A percentile compares a stretch with the other conserved stretches of the same genome.
Evolutionary conservation across 345 rosid genomes (phyloP).

Genomic region (Eucalyptus dawsonii): DNA sequence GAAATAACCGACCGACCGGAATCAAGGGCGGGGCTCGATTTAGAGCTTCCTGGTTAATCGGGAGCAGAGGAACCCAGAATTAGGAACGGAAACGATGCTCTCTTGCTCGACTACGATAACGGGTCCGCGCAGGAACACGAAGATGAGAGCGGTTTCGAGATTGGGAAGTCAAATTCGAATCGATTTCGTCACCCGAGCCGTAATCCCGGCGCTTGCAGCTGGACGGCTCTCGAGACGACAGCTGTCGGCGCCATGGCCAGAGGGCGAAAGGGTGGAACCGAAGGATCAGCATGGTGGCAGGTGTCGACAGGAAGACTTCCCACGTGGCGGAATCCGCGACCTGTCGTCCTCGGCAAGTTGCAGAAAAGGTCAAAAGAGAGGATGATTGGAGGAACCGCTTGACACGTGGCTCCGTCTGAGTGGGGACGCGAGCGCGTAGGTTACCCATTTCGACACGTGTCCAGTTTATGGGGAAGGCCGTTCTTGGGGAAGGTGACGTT

Average conservation of each 20-base stretch:
- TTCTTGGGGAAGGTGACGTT: background rate
- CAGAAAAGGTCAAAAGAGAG: background rate
- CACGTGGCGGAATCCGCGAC: background rate
- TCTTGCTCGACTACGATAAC: background rate
- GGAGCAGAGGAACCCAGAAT: background rate
- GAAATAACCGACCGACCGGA: background rate
- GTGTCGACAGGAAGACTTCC: background rate
- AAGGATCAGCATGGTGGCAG: background rate
- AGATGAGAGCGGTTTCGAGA: background rate
- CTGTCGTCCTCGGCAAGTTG: background rate
- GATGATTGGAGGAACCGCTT: background rate
- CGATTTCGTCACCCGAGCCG: background rate
- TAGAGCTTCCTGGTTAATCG: background rate
- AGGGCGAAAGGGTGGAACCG: background rate
- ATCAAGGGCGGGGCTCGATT: background rate
- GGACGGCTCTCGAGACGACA: background rate
- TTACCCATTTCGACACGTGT: background rate
- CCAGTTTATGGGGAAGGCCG: background rate
- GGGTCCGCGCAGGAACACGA: background rate
- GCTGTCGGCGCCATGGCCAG: background rate
- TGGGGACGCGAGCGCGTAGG: background rate
- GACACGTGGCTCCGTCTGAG: background rate
- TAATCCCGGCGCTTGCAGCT: background rate
- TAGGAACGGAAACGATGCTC: background rate
- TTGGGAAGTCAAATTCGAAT: background rate